phyloP scores from a whole-genome alignment of 805 yeast genomes.

The Tetrapisispora fleetii region DNA sequence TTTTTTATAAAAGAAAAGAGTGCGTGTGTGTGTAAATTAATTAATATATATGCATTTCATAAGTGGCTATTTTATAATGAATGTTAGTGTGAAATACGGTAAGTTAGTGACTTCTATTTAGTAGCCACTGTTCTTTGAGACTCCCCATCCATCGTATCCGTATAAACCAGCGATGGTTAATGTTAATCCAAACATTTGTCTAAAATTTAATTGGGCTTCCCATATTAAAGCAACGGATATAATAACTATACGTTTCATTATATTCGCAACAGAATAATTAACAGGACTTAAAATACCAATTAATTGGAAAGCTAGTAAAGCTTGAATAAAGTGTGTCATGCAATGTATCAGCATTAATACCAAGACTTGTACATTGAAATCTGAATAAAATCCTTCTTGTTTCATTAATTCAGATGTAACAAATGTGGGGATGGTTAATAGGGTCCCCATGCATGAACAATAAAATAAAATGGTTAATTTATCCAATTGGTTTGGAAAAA shows the following conservation, averaged over 20 bases:
- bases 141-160: constrained; percentile 64
- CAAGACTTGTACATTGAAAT: constrained; percentile 24
- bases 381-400: constrained; percentile 20
- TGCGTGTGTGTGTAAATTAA: neutral
- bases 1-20: neutral
- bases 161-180: constrained; percentile 55
- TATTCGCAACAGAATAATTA: constrained; percentile 71
- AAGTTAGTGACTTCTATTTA: no score
- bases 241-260: constrained; percentile 62
- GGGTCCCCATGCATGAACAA: constrained; percentile 62
- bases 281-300: constrained; percentile 66
- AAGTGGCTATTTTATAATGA: neutral
- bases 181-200: constrained; percentile 43
- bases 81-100: no score
- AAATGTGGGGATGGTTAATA: constrained; percentile 59
- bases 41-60: neutral
- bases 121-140: constrained; percentile 5
- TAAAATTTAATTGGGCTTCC: constrained; percentile 40
- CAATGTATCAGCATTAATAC: constrained; percentile 51
- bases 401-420: constrained; percentile 39
- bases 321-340: constrained; percentile 57
- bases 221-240: constrained; percentile 55
- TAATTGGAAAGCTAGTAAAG: constrained; percentile 66
- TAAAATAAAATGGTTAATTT: constrained; percentile 62
- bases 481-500: constrained; percentile 37